Evolutionary conservation across 768 basidiomycete genomes (phyloP), one percentile per base, ranked within the genome.

Genomic region (Amanita molliuscula): DNA sequence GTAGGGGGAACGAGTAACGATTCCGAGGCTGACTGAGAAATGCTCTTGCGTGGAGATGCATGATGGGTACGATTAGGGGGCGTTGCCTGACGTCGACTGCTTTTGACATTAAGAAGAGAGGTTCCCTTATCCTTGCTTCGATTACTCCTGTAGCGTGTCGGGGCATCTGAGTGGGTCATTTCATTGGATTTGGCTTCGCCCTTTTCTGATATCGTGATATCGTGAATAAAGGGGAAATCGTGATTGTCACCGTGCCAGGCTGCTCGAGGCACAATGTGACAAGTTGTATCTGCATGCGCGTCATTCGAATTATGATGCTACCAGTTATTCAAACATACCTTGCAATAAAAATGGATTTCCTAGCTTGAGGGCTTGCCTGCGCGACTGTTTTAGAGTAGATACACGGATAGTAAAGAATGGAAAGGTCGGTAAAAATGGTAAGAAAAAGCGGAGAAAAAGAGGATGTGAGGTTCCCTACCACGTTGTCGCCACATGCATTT

Each of bases 311-410:
- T 1, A 33, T 31, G 16, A 13, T 23, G 4, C 8, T 23, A 43
- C 9, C 11, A 5, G 16, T 9, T 29, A 13, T 8, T 26, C 31
- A 20, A 50, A 29, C 26, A 26, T 50, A 68, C 69, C 59, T 63
- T 68, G 67, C 50, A 67, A 59, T 59, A 69, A 63, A 67, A 71
- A 68, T 33, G 69, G 66, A 34, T 68, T 66, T 54, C 66, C 68
- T 26, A 69, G 60, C 41, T 55, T 52, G 53, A 54, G 52, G 43
- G 50, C 54, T 56, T 53, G 61, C 53, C 62, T 60, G 55, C 52
- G 50, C 51, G 56, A 50, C 61, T 61, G 62, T 59, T 63, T 21
- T 33, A 25, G 57, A 54, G 55, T 58, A 57, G 51, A 45, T 50
- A 57, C 55, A 44, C 36, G 44, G 34, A 43, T 26, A 44, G 50